These are phyloP conservation scores for Sanghuangporus weigelae DNA, from an alignment of 1,284 basidiomycete genomes.

Conservation along the genomic window DNA sequence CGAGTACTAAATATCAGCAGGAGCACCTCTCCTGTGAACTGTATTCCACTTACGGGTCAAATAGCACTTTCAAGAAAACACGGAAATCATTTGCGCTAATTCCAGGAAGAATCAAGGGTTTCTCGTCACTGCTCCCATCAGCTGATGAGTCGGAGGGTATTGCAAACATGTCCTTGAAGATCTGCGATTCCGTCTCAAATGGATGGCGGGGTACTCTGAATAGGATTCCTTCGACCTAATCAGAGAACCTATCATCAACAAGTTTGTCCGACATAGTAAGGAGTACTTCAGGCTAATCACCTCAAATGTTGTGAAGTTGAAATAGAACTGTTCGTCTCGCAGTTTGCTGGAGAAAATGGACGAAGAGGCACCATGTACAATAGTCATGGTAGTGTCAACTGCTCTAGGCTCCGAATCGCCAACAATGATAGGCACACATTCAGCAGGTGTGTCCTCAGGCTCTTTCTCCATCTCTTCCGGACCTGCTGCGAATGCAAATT, in stretches of 20 bases:
- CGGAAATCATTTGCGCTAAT: not conserved
- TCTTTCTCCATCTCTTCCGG: too few relatives aligned
- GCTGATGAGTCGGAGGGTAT: not conserved
- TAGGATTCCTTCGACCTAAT: conserved; percentile 5
- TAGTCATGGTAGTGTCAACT: too few relatives aligned
- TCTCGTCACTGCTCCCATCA: conserved; percentile 1
- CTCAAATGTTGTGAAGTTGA: conserved; percentile 5
- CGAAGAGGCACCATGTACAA: not conserved
- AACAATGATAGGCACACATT: too few relatives aligned
- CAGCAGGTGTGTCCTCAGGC: too few relatives aligned
- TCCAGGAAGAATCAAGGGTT: not conserved
- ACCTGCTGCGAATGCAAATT: too few relatives aligned
- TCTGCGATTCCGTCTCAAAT: conserved; percentile 8
- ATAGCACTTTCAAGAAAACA: not conserved
- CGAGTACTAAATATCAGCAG: not conserved
- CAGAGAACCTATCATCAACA: not conserved
- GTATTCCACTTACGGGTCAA: not conserved
- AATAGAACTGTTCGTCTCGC: not conserved
- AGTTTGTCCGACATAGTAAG: not conserved
- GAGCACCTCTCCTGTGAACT: not conserved
- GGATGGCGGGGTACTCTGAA: conserved; percentile 7
- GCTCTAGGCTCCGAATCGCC: too few relatives aligned
- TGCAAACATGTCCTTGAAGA: conserved; percentile 12
- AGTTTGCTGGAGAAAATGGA: not conserved
- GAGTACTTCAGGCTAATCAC: not conserved